phyloP scores from a whole-genome alignment of 2,329 filamentous ascomycete genomes.

The Cladosporium sp. region DNA sequence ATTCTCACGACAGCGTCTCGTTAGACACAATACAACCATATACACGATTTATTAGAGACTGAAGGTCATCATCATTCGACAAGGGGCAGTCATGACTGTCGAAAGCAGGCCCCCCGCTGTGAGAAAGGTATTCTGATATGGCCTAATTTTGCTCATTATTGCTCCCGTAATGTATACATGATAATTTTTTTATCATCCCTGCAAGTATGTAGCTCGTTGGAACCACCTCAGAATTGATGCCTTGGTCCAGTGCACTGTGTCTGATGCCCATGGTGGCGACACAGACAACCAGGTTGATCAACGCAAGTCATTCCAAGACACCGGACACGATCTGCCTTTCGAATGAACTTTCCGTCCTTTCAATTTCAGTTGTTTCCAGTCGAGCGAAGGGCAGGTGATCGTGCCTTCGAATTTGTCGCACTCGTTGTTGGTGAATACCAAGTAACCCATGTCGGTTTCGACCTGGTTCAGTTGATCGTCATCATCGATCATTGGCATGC shows the following conservation, averaged over 20 bases:
- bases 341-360: conserved; percentile 24
- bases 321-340: conserved; percentile 18
- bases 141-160: no score
- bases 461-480: not conserved
- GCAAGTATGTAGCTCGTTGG: no score
- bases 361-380: conserved; percentile 26
- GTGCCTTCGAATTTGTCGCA: conserved; percentile 27
- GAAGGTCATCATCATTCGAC: no score
- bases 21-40: not conserved
- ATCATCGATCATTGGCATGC: not conserved
- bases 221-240: not conserved
- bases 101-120: no score
- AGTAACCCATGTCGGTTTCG: conserved; percentile 23
- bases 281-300: not conserved
- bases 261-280: not conserved
- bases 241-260: not conserved
- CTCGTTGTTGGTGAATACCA: conserved; percentile 27
- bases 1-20: not conserved
- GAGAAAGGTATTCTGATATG: no score
- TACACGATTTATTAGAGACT: not conserved
- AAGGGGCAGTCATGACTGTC: no score
- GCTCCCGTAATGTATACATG: no score
- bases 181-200: no score
- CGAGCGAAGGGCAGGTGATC: conserved; percentile 22
- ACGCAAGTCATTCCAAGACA: conserved; percentile 15